Evolutionary conservation across 306 rosid genomes (phyloP).

Genomic region (Corylus americana): DNA sequence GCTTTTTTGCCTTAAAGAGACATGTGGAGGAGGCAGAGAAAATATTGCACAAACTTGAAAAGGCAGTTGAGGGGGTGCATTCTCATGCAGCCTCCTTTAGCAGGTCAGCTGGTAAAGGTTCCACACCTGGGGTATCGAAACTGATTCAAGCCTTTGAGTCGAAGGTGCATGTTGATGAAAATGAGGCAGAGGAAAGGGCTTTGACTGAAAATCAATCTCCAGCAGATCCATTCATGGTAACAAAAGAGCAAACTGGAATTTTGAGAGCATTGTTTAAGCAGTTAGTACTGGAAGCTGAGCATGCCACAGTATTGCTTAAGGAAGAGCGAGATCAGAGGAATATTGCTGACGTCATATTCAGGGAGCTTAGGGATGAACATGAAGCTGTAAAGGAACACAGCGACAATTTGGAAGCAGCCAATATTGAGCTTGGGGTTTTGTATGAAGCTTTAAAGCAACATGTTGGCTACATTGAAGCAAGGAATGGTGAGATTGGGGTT

Average conservation of each 20-base stretch:
- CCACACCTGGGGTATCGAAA: conserved; percentile 65
- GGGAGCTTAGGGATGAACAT: conserved; percentile 49
- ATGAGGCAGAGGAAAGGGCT: conserved; percentile 44
- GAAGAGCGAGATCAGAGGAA: conserved; percentile 61
- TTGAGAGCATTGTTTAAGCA: conserved; percentile 60
- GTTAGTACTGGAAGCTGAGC: conserved; percentile 55
- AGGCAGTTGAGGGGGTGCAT: conserved; percentile 51
- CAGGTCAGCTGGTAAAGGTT: conserved; percentile 44
- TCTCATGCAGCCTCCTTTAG: conserved; percentile 44
- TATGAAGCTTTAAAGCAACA: conserved; percentile 65
- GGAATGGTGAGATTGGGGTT: conserved; percentile 56
- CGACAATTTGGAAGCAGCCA: conserved; percentile 60
- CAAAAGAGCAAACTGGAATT: conserved; percentile 53
- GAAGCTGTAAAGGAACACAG: conserved; percentile 64
- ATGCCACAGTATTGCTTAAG: conserved; percentile 52
- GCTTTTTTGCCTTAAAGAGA: conserved; percentile 52
- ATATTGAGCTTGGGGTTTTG: conserved; percentile 70
- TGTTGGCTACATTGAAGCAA: conserved; percentile 48
- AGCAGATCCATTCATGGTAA: conserved; percentile 43
- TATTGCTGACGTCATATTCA: conserved; percentile 40
- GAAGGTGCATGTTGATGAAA: conserved; percentile 59
- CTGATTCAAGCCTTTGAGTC: conserved; percentile 89
- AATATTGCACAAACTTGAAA: conserved; percentile 61
- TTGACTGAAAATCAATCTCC: conserved; percentile 38
- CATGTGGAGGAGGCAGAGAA: conserved; percentile 60